These are phyloP conservation scores for Irpex sp. DNA, from an alignment of 1,284 basidiomycete genomes.

Conservation along the genomic window DNA sequence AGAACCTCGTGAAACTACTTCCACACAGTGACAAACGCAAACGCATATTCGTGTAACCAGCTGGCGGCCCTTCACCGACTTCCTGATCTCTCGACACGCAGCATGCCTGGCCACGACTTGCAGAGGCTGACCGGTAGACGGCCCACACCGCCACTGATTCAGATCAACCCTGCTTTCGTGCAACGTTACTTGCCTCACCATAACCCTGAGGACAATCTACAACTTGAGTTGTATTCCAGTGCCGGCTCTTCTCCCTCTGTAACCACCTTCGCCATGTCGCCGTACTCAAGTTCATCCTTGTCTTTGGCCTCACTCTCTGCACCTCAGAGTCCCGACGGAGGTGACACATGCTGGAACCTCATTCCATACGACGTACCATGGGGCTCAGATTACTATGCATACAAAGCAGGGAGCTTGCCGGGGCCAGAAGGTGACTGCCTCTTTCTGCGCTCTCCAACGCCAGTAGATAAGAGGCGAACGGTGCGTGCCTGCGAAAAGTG, in stretches of 20 bases:
- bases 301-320: not conserved
- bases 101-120: not conserved
- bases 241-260: not conserved
- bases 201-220: constrained; percentile 1
- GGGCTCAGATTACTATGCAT: constrained; percentile 36
- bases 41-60: not conserved
- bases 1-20: not conserved
- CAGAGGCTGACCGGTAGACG: not conserved
- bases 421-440: constrained; percentile 35
- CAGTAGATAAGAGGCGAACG: constrained; percentile 37
- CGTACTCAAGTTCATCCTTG: not conserved
- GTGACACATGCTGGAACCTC: constrained; percentile 35
- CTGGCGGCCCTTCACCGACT: not conserved
- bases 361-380: constrained; percentile 41
- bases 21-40: not conserved
- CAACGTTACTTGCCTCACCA: not conserved
- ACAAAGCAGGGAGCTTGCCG: constrained; percentile 34
- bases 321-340: constrained; percentile 17
- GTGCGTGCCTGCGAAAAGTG: constrained; percentile 42
- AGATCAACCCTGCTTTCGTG: not conserved
- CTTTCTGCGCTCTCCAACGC: constrained; percentile 40
- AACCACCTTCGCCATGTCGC: not conserved
- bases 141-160: not conserved
- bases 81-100: constrained; percentile 1
- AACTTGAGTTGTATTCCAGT: not conserved